Conservation (phyloP, 768 basidiomycete species). For the Leccinum obscurum region DNA sequence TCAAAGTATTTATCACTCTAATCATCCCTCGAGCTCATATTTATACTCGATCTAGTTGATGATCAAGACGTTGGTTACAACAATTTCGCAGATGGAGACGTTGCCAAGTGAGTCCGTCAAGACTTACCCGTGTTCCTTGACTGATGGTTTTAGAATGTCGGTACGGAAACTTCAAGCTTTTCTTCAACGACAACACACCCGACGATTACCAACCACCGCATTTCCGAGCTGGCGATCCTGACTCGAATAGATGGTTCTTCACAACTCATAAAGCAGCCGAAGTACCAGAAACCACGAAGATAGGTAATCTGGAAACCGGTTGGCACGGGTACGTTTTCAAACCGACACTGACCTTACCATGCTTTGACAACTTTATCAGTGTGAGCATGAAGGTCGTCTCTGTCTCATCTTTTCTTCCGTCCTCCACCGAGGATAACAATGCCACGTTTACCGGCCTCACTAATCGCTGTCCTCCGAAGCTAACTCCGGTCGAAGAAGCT, state of each 20-base stretch:
- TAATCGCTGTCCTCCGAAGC: conserved; percentile 33
- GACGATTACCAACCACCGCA: conserved; percentile 82
- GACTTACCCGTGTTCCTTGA: conserved; percentile 1
- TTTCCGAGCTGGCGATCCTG: conserved; percentile 69
- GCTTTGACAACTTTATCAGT: conserved; percentile 35
- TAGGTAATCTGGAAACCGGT: conserved; percentile 69
- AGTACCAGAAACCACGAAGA: conserved; percentile 67
- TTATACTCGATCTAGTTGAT: conserved; percentile 48
- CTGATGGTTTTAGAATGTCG: conserved; percentile 55
- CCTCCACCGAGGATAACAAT: conserved; percentile 56
- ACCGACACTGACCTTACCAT: neutral
- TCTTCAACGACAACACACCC: conserved; percentile 79
- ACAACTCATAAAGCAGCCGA: conserved; percentile 74
- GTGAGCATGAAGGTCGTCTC: conserved; percentile 73
- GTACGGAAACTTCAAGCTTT: conserved; percentile 86
- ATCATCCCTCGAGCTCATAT: neutral
- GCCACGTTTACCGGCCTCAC: conserved; percentile 54
- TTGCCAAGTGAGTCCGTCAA: conserved; percentile 60
- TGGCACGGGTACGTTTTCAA: conserved; percentile 59
- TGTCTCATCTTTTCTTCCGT: conserved; percentile 71
- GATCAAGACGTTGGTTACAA: conserved; percentile 74
- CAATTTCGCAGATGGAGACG: conserved; percentile 77
- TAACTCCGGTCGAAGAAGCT: conserved; percentile 62
- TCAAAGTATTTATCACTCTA: conserved; percentile 53
- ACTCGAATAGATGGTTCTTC: conserved; percentile 79